phyloP scores from a whole-genome alignment of 1,284 basidiomycete genomes.

The Inonotus obliquus region DNA sequence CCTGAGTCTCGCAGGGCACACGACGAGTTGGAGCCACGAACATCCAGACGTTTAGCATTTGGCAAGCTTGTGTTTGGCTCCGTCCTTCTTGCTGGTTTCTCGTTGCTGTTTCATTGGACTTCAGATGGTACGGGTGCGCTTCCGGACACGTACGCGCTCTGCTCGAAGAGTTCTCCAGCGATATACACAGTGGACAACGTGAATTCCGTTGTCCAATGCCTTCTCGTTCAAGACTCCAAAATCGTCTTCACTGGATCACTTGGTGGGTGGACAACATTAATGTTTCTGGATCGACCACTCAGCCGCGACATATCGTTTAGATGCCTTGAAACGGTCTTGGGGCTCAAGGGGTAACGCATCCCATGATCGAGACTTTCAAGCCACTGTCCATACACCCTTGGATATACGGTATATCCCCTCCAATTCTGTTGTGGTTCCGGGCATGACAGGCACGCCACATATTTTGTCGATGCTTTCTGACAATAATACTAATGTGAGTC shows the following conservation, averaged over 20 bases:
- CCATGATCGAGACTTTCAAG: background rate
- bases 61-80: background rate
- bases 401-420: slow-evolving; percentile 29
- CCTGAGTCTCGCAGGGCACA: background rate
- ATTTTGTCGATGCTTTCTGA: slow-evolving; percentile 1
- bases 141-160: slow-evolving; percentile 48
- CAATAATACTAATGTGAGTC: background rate
- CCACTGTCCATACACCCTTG: background rate
- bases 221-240: slow-evolving; percentile 45
- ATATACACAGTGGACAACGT: slow-evolving; percentile 59
- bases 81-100: background rate
- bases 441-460: slow-evolving; percentile 51
- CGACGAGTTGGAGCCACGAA: background rate
- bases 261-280: slow-evolving; percentile 35
- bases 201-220: slow-evolving; percentile 49
- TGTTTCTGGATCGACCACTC: slow-evolving; percentile 6
- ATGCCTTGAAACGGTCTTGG: slow-evolving; percentile 30
- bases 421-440: slow-evolving; percentile 60
- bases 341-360: background rate
- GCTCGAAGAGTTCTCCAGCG: slow-evolving; percentile 43
- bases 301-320: slow-evolving; percentile 28
- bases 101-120: background rate
- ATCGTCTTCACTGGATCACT: slow-evolving; percentile 53
- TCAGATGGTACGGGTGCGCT: background rate
- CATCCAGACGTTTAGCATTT: background rate